These are phyloP conservation scores for Tieghemostelium lacteum DNA, from an alignment of 78 protist species.

Conservation along the genomic window DNA sequence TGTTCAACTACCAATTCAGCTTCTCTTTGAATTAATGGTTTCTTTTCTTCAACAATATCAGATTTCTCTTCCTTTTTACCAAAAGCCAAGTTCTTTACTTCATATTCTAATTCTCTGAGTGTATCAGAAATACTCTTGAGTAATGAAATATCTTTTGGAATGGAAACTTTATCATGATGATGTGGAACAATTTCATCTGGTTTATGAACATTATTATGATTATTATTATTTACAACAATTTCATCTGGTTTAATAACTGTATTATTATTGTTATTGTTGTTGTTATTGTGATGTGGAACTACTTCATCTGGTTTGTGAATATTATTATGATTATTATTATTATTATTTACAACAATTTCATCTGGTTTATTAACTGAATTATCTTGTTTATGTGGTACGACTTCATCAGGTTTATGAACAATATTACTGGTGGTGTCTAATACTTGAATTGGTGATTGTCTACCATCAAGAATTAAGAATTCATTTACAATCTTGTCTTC, in stretches of 20 bases:
- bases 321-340: background rate
- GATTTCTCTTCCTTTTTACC: background rate
- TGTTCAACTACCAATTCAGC: background rate
- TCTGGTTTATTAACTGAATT: no score
- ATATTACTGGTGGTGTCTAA: background rate
- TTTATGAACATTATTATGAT: background rate
- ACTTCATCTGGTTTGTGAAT: conserved; percentile 2
- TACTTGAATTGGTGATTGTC: background rate
- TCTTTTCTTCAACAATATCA: background rate
- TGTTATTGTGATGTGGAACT: background rate
- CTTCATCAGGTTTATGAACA: background rate
- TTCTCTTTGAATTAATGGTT: no score
- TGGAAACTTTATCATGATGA: background rate
- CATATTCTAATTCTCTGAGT: conserved; percentile 57
- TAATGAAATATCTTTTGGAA: conserved; percentile 23
- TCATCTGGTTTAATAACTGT: background rate
- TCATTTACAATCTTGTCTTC: conserved; percentile 23
- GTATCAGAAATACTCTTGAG: conserved; percentile 44
- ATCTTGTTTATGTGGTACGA: no score
- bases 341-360: no score
- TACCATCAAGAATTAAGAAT: conserved; percentile 13
- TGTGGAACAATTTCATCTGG: no score
- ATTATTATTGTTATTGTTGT: background rate
- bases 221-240: background rate
- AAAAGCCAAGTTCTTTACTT: conserved; percentile 16